Evolutionary conservation across 129 eudicot species (phyloP).

Genomic region (Centaurea solstitialis): DNA sequence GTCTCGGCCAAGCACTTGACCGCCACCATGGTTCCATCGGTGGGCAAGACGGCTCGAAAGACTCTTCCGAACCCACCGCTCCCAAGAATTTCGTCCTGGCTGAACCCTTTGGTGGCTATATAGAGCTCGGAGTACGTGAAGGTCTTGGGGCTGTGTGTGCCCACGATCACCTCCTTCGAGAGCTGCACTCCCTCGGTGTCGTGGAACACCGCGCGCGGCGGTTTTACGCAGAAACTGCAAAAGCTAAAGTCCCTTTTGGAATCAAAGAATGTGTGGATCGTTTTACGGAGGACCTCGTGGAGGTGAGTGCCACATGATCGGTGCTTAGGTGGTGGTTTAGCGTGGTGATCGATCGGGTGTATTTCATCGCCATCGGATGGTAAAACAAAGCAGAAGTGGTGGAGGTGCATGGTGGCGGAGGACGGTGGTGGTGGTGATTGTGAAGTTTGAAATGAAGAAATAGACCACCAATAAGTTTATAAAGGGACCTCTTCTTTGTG

Average conservation of each 20-base stretch:
- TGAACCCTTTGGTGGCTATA: conserved; percentile 79
- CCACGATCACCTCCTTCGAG: conserved; percentile 35
- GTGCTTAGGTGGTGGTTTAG: conserved; percentile 24
- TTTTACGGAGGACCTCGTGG: conserved; percentile 7
- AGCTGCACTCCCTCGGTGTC: conserved; percentile 79
- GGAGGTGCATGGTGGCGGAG: conserved; percentile 56
- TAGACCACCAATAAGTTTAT: conserved; percentile 3
- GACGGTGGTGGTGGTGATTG: conserved; percentile 21
- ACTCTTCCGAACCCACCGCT: conserved; percentile 94
- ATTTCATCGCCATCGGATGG: conserved; percentile 54
- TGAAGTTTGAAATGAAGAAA: conserved; percentile 18
- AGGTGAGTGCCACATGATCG: conserved; percentile 24
- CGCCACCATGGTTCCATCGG: conserved; percentile 77
- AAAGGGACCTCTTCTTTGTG: conserved; percentile 3
- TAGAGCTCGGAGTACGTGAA: conserved; percentile 87
- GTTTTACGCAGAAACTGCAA: conserved; percentile 15
- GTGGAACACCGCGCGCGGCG: conserved; percentile 32
- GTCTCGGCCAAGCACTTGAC: conserved; percentile 81
- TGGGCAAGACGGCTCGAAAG: conserved; percentile 72
- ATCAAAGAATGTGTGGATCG: conserved; percentile 35
- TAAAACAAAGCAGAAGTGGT: conserved; percentile 58
- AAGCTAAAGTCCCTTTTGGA: conserved; percentile 16
- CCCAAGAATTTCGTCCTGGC: conserved; percentile 63
- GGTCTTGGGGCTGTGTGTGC: conserved; percentile 55
- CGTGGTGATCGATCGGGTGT: conserved; percentile 20